Evolutionary conservation across 345 rosid genomes (phyloP).

Genomic region (Eucalyptus erythrocorys): DNA sequence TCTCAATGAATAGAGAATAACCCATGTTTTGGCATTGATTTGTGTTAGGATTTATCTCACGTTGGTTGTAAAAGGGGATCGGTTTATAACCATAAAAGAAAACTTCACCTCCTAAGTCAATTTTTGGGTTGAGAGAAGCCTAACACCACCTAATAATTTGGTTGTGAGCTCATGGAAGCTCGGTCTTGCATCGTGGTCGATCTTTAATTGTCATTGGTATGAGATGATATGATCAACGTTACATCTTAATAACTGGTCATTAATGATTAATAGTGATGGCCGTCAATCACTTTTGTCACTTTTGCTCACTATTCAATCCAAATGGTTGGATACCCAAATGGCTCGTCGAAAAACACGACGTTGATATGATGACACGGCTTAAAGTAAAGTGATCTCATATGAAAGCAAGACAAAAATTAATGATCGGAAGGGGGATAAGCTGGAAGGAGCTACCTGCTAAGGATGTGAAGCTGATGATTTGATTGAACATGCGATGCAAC

Average conservation of each 20-base stretch:
- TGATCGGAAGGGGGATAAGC: neutral
- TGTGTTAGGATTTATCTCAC: no score
- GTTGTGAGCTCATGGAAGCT: rapidly evolving
- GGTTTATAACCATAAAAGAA: rapidly evolving
- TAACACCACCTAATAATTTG: neutral
- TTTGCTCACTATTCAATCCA: neutral
- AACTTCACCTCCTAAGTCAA: no score
- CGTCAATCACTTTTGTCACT: neutral
- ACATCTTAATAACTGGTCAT: neutral
- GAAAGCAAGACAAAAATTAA: neutral
- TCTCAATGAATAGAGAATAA: neutral
- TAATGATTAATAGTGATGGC: rapidly evolving
- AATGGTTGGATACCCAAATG: rapidly evolving
- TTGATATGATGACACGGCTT: neutral
- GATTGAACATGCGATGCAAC: neutral
- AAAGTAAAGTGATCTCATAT: neutral
- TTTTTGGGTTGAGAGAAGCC: no score
- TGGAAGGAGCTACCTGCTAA: neutral
- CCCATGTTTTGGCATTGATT: neutral
- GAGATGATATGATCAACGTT: neutral
- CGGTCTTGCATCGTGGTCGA: rapidly evolving
- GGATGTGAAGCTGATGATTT: neutral
- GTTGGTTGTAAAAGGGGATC: rapidly evolving
- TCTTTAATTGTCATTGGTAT: neutral
- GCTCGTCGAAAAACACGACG: rapidly evolving